These are phyloP conservation scores for Neurospora sp. DNA, from an alignment of 2,329 filamentous ascomycete genomes.

Conservation along the genomic window DNA sequence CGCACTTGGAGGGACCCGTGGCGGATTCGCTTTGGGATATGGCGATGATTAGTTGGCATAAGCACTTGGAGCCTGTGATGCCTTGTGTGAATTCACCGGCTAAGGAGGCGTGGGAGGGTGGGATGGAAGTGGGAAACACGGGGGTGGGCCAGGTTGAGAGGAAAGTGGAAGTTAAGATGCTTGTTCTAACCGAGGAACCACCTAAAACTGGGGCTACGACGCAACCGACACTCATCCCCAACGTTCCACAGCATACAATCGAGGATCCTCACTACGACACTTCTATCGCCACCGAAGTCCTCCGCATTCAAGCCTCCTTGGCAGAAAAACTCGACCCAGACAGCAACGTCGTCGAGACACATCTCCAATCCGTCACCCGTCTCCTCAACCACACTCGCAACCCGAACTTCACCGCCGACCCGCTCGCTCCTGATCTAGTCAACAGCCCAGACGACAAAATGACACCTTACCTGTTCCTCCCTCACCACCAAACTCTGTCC, in stretches of 20 bases:
- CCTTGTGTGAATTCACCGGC: constrained; percentile 45
- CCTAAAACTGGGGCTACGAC: constrained; percentile 7
- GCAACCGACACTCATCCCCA: constrained; percentile 13
- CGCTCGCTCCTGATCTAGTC: constrained; percentile 34
- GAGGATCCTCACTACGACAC: constrained; percentile 54
- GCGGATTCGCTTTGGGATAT: constrained; percentile 69
- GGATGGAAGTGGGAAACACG: constrained; percentile 16
- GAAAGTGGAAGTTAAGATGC: background rate
- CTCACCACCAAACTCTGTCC: constrained; percentile 24
- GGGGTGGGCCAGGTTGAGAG: constrained; percentile 2
- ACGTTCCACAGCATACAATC: constrained; percentile 44
- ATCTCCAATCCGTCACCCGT: constrained; percentile 48
- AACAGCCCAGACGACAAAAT: constrained; percentile 43
- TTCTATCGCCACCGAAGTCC: constrained; percentile 49
- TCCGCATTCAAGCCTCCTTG: constrained; percentile 49
- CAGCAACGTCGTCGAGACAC: constrained; percentile 21
- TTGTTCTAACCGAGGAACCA: background rate
- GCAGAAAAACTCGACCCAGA: constrained; percentile 36
- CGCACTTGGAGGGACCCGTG: constrained; percentile 64
- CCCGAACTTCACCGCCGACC: constrained; percentile 34
- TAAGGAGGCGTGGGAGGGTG: constrained; percentile 19
- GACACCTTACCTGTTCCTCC: constrained; percentile 54
- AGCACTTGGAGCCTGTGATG: constrained; percentile 47
- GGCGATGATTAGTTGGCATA: constrained; percentile 63
- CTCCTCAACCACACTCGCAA: constrained; percentile 56